Evolutionary conservation across 2,329 filamentous ascomycete species (phyloP), one percentile per base, ranked within the genome.

Genomic region (Ceratocystis harringtonii): DNA sequence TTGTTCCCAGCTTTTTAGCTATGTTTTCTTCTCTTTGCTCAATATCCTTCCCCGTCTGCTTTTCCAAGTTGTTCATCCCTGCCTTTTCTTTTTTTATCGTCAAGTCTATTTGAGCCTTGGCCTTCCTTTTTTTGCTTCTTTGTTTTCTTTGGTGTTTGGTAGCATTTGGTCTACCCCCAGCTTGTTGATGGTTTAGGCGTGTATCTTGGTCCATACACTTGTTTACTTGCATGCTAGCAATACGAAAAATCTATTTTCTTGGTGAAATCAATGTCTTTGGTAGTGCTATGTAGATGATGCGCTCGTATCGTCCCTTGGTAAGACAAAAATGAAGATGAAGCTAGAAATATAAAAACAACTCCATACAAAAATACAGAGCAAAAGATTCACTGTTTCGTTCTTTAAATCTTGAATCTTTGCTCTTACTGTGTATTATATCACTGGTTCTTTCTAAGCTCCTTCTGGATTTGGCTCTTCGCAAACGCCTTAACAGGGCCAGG

Each of bases 381-480:
- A 58, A 30, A 30, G 1, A 58, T 7, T 5, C 12, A 12, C 28
- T 22, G 45, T 50, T n/a, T 50, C 6, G 15, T 58, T 58, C 17
- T 7, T 17, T 19, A 15, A 30, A 17, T 28, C 1, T n/a, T 58
- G 2, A 4, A 30, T 7, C n/a, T 7, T n/a, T 32, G 17, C 41
- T 28, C 22, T 62, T 28, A 3, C 3, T 19, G 44, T 44, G 5
- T 65, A n/a, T 28, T 36, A 5, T 10, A 32, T 36, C 62, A 44
- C 36, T 22, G 44, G 17, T 44, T 66, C 25, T 55, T 65, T 28
- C 68, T 70, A 5, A 76, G 68, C 63, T 71, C 71, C n/a, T 65
- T 65, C 15, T 62, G 48, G 19, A 67, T 44, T 52, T 67, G 66
- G 19, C 61, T 67, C 60, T 65, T 67, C 2, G 66, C 66, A 67